Evolutionary conservation across 2,329 filamentous ascomycete species (phyloP), one percentile per base, ranked within the genome.

Genomic region (Talaromyces albobiverticillius): DNA sequence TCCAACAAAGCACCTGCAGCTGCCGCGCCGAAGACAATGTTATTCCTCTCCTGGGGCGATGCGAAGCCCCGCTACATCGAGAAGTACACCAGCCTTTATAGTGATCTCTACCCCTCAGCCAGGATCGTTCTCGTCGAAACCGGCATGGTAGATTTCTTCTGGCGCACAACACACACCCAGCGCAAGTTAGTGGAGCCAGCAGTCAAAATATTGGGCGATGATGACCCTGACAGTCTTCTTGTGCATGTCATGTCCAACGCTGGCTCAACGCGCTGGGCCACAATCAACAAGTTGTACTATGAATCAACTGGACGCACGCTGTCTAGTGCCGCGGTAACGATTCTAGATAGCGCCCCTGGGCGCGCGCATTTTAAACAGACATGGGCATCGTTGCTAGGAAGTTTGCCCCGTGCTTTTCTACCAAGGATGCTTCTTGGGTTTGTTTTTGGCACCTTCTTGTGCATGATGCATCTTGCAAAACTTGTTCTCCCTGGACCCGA

Each of bases 311-410:
- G 45, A 10, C 45, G 45, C 29, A 22, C 45, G 3, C 20, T 51
- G 4, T 42, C 40, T 3, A 42, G 42, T 10, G 36, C 47, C 10
- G n/a, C n/a, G n/a, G 36, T 41, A 9, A 50, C 47, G 8, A 50
- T 50, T 16, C 26, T 50, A 38, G 47, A 50, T 34, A 50, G 47
- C 16, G 47, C 47, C n/a, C 47, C 47, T 2, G 47, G 47, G 3
- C 47, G 47, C 11, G 41, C 31, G 34, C 25, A 34, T n/a, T 50
- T 50, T 50, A n/a, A 20, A 1, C 47, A 50, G 36, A 50, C 47
- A 20, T 50, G 47, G 47, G 25, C 34, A 4, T 23, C 47, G 2
- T 22, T 50, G 14, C 41, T 34, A 18, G 34, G 47, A 8, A 50
- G 47, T 32, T 22, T 50, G 23, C 47, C 47, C 20, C 47, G 47